Base-by-base conservation (phyloP, 345 rosid species). In the Raphanus raphanistrum region DNA sequence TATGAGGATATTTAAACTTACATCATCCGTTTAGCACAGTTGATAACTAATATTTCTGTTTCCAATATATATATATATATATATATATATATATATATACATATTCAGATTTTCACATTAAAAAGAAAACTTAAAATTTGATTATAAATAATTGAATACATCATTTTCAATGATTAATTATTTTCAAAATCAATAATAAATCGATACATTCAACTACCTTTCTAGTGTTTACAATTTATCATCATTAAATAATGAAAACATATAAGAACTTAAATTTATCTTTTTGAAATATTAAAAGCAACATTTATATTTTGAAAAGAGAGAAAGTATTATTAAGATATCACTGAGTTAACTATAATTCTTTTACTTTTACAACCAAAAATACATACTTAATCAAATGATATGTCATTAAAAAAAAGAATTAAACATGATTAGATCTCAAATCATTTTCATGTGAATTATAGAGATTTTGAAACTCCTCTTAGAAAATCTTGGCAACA, bases 401-500 rank as follows among this genome's bases (percentile, higher is more conserved):
- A 71, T 64, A 54, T 65, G 72, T 71, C 72, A 77, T 65, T 65
- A 72, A 68, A 78, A 66, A 69, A 79, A 61, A 36, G 63, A 73
- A 68, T 68, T 6, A 6, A 62, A 73, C 50, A 67, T 27, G 63
- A 48, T 41, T 41, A 77, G 71, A 55, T 16, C 27, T 70, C 57
- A 60, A 35, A 58, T n/a, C 41, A 3, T 63, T 36, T 69, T 35
- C 45, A 45, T 21, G 35, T 57, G 35, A 9, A 63, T 48, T 59
- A 13, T 32, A n/a, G 1, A 52, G 1, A 52, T 52, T 36, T 5
- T 32, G 63, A 45, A 60, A 3, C 6, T 3, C 21, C 0, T 11
- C 25, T 79, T 70, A 94, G 73, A 90, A 90, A 58, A 94, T 85
- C 82, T 94, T 90, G 43, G 97, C 95, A 16, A 90, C 95, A 74